Base-by-base conservation (phyloP, 208 protist genomes). In the Herpetomonas tarakana region DNA sequence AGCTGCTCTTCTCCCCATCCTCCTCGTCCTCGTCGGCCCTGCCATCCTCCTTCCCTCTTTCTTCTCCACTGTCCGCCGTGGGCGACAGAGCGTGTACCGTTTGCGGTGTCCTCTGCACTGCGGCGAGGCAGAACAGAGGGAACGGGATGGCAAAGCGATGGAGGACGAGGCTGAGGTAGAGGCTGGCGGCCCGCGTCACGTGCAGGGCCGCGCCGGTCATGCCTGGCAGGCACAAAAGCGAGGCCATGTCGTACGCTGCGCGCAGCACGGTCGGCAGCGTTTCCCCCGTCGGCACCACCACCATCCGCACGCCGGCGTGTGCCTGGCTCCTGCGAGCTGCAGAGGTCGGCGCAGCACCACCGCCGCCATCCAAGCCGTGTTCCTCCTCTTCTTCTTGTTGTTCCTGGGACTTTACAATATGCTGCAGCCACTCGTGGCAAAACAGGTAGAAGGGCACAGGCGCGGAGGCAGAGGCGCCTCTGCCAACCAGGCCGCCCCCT, bases 121-220 rank as follows among this genome's bases (percentile, higher is more conserved):
- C 68, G 22, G 67, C 71, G 7, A 71, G 49, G 28, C 53, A 65
- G 64, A 92, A 92, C 14, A 88, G 62, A 3, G 86, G 86, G 56
- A 92, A 92, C 24, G 84, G 79, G 14, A 79, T 75, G 26, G 76
- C 63, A 50, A 76, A 92, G 0, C 82, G 71, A 50, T 90, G 82
- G 12, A 90, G 70, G 18, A 86, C 66, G 3, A 92, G 68, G 45
- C 79, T 86, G 22, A 92, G 68, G 59, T 88, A 92, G 26, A 92
- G 63, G 2, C 72, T 66, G 1, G 74, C 74, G 4, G 70, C 82
- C 24, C 80, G 76, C 25, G 83, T 51, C 2, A 76, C 58, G 2
- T 52, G 41, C 0, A 61, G 52, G 12, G 59, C 65, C 11, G 66
- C 74, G 11, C 44, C 41, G 25, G 73, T 57, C 24, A 84, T 67